A percentile compares a stretch with the other conserved stretches of the same genome.
phyloP scores from a whole-genome alignment of 2,329 filamentous ascomycete species.

The Colletotrichum viniferum region DNA sequence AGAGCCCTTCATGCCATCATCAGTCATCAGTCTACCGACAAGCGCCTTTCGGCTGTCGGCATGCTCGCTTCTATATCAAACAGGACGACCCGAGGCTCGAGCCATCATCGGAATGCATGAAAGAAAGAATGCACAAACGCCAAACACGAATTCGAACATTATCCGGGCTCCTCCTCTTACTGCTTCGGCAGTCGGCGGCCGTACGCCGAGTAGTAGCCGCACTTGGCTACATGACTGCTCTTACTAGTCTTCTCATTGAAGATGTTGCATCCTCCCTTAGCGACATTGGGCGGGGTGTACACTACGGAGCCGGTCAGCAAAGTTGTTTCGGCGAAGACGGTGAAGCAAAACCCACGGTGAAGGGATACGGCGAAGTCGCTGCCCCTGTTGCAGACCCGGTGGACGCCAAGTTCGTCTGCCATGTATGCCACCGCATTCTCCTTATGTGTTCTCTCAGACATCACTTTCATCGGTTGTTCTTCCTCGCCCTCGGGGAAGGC shows the following conservation, averaged over 20 bases:
- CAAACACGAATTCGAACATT: background rate
- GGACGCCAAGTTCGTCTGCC: slow-evolving; percentile 86
- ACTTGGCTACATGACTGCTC: slow-evolving; percentile 72
- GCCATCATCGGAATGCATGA: background rate
- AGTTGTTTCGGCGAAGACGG: background rate
- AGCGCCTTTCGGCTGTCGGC: slow-evolving; percentile 9
- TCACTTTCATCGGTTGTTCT: slow-evolving; percentile 45
- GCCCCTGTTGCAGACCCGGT: slow-evolving; percentile 79
- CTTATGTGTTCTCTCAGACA: slow-evolving; percentile 69
- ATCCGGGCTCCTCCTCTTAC: slow-evolving; percentile 21
- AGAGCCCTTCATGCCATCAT: slow-evolving; percentile 13
- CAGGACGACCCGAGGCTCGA: background rate
- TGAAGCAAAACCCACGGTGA: slow-evolving; percentile 48
- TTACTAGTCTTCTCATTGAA: slow-evolving; percentile 80
- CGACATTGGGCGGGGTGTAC: slow-evolving; percentile 89
- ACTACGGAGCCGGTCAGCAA: slow-evolving; percentile 46
- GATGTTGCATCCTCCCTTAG: slow-evolving; percentile 79
- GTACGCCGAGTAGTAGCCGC: slow-evolving; percentile 72
- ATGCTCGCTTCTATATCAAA: background rate
- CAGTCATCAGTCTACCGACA: slow-evolving; percentile 12
- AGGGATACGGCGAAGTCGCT: slow-evolving; percentile 82
- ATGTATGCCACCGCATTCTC: slow-evolving; percentile 86
- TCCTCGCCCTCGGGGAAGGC: slow-evolving; percentile 62
- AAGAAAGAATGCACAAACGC: background rate
- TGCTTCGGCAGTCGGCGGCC: slow-evolving; percentile 50